These are phyloP conservation scores for Penicillium mononematosum DNA, from an alignment of 495 filamentous ascomycete genomes.

Conservation along the genomic window DNA sequence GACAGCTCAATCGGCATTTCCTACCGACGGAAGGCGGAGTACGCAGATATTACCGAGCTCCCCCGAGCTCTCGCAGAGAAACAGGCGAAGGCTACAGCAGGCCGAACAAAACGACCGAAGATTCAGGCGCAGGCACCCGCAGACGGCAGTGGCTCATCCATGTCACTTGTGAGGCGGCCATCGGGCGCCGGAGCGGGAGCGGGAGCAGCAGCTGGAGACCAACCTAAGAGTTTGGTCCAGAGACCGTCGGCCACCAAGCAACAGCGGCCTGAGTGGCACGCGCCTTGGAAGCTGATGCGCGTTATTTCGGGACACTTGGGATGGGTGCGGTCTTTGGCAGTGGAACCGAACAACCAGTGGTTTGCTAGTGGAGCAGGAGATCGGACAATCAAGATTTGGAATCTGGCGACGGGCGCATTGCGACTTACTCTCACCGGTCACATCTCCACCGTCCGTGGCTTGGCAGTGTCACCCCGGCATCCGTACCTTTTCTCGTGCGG, in stretches of 20 bases:
- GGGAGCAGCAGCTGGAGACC: conserved; percentile 29
- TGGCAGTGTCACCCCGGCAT: conserved; percentile 90
- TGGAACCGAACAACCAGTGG: conserved; percentile 96
- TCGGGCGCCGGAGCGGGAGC: conserved; percentile 30
- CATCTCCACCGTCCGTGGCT: conserved; percentile 90
- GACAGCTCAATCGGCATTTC: conserved; percentile 52
- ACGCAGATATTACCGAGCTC: conserved; percentile 74
- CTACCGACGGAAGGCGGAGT: conserved; percentile 70
- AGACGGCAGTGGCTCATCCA: conserved; percentile 43
- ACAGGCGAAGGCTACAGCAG: conserved; percentile 63
- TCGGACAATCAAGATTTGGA: conserved; percentile 98
- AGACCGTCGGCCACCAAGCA: conserved; percentile 68
- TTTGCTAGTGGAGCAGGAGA: conserved; percentile 96
- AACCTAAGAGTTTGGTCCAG: conserved; percentile 61
- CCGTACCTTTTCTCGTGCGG: conserved; percentile 97
- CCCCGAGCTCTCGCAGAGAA: conserved; percentile 85
- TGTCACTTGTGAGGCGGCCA: conserved; percentile 43
- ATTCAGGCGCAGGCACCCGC: conserved; percentile 34
- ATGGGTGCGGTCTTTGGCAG: conserved; percentile 88
- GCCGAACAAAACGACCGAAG: conserved; percentile 56
- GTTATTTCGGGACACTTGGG: conserved; percentile 96
- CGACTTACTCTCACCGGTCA: conserved; percentile 91
- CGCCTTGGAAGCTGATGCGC: conserved; percentile 97
- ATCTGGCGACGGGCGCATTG: conserved; percentile 80
- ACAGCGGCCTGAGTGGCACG: conserved; percentile 86